Evolutionary conservation across 148 eudicot species (phyloP), one percentile per base, ranked within the genome.

Genomic region (Camellia granthamiana): DNA sequence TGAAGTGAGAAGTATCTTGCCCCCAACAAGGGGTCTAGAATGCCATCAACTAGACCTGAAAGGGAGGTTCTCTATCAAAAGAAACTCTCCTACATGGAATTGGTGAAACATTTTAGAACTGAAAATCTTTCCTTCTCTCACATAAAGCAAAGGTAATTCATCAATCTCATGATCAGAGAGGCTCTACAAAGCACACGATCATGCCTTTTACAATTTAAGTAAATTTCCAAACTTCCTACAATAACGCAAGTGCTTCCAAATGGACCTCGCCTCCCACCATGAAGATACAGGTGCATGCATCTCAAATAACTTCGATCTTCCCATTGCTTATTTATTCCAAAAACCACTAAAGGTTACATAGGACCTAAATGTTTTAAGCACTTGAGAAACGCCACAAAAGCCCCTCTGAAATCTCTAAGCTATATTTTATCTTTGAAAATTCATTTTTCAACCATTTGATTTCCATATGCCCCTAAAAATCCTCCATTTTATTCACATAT

Each of bases 401-500:
- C 52, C 52, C 0, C 4, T 69, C 46, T 43, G 49, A 44, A 47
- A 6, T 13, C 19, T 6, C 16, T 42, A 46, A 43, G 8, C 51
- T 51, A 42, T 3, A 30, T n/a, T 6, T 61, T 65, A 30, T 65
- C 6, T 30, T 15, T 30, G 11, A 1, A 4, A 69, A 43, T 41
- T 19, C 6, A 4, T 42, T 44, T 41, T 67, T 16, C 15, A 6
- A 15, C 10, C 5, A 9, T 69, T 14, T 1, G 38, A 43, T 41
- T 7, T 49, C 52, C 52, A 43, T 69, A 9, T 14, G 51, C 72
- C 13, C 30, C 12, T 30, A 23, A 30, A 3, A 65, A 65, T 70
- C 74, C 18, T 70, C 73, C 74, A 70, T 67, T 67, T 41, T 67
- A 67, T 67, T 41, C 44, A 67, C 18, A 23, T 12, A 18, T 70